Conservation (phyloP, 1,284 basidiomycete species). For the Rhodotorula sp. region DNA sequence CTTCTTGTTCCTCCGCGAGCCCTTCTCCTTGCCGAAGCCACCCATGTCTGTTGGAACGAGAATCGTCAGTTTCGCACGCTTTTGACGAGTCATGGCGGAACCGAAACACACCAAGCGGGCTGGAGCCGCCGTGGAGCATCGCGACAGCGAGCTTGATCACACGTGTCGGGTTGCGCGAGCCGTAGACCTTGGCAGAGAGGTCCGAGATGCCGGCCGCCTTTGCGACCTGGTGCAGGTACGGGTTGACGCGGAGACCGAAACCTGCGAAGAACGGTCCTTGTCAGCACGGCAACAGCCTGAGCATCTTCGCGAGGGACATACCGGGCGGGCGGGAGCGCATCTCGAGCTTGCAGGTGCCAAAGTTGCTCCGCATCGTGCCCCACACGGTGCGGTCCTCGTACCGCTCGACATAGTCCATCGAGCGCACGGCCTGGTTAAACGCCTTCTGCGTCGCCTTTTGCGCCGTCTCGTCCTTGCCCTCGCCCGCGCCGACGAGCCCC, state of each 20-base stretch:
- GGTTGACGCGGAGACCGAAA: constrained; percentile 88
- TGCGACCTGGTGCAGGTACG: constrained; percentile 78
- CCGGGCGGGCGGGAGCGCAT: constrained; percentile 75
- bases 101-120: constrained; percentile 42
- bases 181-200: constrained; percentile 89
- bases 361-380: constrained; percentile 72
- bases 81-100: too few species aligned
- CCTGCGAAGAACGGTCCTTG: constrained; percentile 54
- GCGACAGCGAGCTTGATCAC: constrained; percentile 53
- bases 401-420: constrained; percentile 85
- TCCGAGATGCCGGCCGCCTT: constrained; percentile 94
- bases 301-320: constrained; percentile 22
- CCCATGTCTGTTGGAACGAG: constrained; percentile 39
- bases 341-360: constrained; percentile 79
- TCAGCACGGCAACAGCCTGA: neutral
- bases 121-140: constrained; percentile 44
- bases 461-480: constrained; percentile 72
- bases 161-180: constrained; percentile 77
- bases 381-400: constrained; percentile 89
- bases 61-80: neutral
- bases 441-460: constrained; percentile 66
- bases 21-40: constrained; percentile 38
- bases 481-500: constrained; percentile 86
- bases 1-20: constrained; percentile 44
- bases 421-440: constrained; percentile 71